Base-by-base conservation (phyloP, 2,329 filamentous ascomycete genomes). In the Furcasterigmium furcatum region DNA sequence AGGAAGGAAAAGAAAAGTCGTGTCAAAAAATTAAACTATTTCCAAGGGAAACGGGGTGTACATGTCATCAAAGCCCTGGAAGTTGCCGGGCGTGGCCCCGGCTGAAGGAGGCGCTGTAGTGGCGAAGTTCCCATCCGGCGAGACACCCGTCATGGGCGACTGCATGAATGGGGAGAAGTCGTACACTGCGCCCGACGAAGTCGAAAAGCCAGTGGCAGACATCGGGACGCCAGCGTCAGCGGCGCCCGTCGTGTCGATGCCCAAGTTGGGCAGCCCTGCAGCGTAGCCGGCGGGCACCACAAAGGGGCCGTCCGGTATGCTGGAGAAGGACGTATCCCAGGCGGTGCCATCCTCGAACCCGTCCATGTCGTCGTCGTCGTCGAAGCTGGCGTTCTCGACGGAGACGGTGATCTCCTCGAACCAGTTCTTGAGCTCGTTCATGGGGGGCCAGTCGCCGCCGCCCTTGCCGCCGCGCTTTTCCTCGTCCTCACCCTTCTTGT, bases 381-480 rank as follows among this genome's bases (percentile, higher is more conserved):
- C 49, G 13, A 69, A 56, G 8, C 63, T 66, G 14, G 65, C 63
- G n/a, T 70, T 66, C 19, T 65, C 67, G 32, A 65, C 62, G 47
- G 61, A 57, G 48, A 74, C 75, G 30, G 62, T 64, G 38, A 79
- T 67, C 58, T 80, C 74, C 16, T 70, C 65, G 68, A 84, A 79
- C 81, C 80, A 85, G 44, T 70, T 66, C 65, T 80, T 80, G 50
- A 84, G 65, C 46, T 79, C 73, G 16, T 59, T 55, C 79, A 84
- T 82, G 6, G 72, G 57, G 6, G 79, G 78, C 72, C 73, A 77
- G 52, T 77, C 69, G 13, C 74, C 74, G 25, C 76, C 76, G 3
- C 70, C 73, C 42, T 74, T 81, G 12, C 75, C 77, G 9, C 76
- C 77, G 13, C 76, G 71, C 61, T 73, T 78, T 57, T 79, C 75